These are phyloP conservation scores for Dendrobium huoshanense DNA, from an alignment of 106 monocot species.

Conservation along the genomic window DNA sequence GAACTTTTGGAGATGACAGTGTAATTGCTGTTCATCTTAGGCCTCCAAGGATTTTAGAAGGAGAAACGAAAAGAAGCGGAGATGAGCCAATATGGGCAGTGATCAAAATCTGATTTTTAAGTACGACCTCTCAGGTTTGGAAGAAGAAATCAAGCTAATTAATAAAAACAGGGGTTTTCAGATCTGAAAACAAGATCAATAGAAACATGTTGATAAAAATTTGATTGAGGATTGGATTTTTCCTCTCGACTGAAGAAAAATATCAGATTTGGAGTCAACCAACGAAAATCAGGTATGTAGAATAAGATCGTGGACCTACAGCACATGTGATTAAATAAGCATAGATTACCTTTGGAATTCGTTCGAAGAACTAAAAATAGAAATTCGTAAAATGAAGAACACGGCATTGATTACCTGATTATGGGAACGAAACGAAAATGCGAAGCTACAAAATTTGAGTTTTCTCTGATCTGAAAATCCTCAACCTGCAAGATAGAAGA, in stretches of 20 bases:
- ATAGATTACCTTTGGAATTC: neutral
- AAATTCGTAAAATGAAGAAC: neutral
- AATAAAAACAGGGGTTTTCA: neutral
- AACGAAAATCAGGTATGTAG: neutral
- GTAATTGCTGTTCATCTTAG: slow-evolving; percentile 32
- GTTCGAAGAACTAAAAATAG: neutral
- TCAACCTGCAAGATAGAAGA: neutral
- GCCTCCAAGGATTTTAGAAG: neutral
- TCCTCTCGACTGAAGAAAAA: neutral
- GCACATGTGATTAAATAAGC: neutral
- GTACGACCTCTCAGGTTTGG: neutral
- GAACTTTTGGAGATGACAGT: slow-evolving; percentile 20
- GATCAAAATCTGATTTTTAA: neutral
- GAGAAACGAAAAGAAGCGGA: neutral
- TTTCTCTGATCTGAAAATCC: neutral
- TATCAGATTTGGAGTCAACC: neutral
- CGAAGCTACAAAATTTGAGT: no score
- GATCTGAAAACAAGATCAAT: neutral
- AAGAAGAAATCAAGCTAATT: neutral
- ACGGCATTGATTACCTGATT: no score
- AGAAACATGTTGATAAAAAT: neutral
- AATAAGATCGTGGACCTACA: neutral
- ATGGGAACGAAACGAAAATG: no score
- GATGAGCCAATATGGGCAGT: neutral
- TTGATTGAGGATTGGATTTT: neutral